Conservation (phyloP, 805 yeast species). For the Scheffersomyces amazonensis region DNA sequence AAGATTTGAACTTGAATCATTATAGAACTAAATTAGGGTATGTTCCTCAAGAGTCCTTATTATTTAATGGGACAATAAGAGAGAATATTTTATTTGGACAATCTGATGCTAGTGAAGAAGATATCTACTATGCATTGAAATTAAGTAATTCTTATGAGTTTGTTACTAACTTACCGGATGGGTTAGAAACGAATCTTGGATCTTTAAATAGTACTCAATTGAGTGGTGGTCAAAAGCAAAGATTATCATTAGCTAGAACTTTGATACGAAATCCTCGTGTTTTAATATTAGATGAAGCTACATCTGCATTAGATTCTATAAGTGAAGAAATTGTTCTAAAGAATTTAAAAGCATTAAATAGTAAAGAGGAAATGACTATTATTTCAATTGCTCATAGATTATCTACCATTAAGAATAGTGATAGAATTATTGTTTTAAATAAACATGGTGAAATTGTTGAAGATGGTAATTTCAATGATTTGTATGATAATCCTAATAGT, state of each 20-base stretch:
- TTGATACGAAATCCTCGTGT: slow-evolving; percentile 74
- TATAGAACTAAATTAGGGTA: slow-evolving; percentile 78
- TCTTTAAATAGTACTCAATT: slow-evolving; percentile 67
- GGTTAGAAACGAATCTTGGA: slow-evolving; percentile 79
- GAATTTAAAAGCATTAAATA: slow-evolving; percentile 53
- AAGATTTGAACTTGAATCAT: slow-evolving; percentile 64
- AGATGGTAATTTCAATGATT: slow-evolving; percentile 44
- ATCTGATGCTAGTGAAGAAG: slow-evolving; percentile 51
- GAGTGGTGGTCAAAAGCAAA: slow-evolving; percentile 93
- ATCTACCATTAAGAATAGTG: slow-evolving; percentile 81
- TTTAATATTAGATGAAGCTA: slow-evolving; percentile 89
- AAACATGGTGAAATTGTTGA: slow-evolving; percentile 57
- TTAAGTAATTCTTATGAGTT: slow-evolving; percentile 75
- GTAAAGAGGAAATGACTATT: slow-evolving; percentile 59
- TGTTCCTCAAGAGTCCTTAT: slow-evolving; percentile 89
- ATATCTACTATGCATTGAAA: slow-evolving; percentile 56
- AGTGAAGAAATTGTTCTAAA: slow-evolving; percentile 83
- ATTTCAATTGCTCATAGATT: slow-evolving; percentile 91
- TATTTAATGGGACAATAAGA: slow-evolving; percentile 80
- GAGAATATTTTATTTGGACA: slow-evolving; percentile 83
- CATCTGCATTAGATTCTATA: slow-evolving; percentile 87
- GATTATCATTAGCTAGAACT: slow-evolving; percentile 89
- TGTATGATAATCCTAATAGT: slow-evolving; percentile 26
- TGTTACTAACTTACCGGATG: slow-evolving; percentile 73
- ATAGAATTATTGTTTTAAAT: slow-evolving; percentile 70